Evolutionary conservation across 169 alveolate genomes (phyloP).

Genomic region (Plasmodium falciparum): DNA sequence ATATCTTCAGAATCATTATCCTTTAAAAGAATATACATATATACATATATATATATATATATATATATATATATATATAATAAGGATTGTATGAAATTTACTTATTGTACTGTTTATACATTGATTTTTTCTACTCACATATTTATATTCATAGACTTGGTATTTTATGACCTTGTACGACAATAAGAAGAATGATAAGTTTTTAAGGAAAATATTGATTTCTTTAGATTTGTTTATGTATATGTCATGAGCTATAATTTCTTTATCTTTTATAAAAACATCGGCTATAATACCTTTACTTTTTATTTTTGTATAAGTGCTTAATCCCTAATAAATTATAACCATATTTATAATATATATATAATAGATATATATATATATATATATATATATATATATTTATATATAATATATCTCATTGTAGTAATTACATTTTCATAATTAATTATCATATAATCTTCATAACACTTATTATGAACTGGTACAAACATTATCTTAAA

Average conservation of each 20-base stretch:
- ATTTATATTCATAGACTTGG: conserved; percentile 59
- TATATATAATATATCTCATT: background rate
- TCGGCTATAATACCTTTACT: conserved; percentile 67
- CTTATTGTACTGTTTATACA: conserved; percentile 6
- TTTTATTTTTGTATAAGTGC: conserved; percentile 51
- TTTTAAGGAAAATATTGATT: conserved; percentile 44
- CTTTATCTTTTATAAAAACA: conserved; percentile 59
- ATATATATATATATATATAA: background rate
- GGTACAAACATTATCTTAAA: conserved; percentile 42
- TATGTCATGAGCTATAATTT: conserved; percentile 35
- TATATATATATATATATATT: background rate
- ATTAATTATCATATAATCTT: conserved; percentile 61
- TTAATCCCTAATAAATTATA: conserved; percentile 47
- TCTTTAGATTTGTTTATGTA: conserved; percentile 42
- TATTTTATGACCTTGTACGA: conserved; percentile 50
- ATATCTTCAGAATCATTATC: conserved; percentile 24
- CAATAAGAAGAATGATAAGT: conserved; percentile 51
- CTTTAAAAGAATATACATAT: background rate
- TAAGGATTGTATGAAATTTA: background rate
- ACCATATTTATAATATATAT: conserved; percentile 2
- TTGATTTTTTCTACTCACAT: background rate
- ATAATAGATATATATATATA: background rate
- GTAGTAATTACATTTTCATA: conserved; percentile 47
- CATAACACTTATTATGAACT: conserved; percentile 37
- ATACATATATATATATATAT: background rate